Base-by-base conservation (phyloP, 108 stramenopile genomes). In the Cyclotella atomus region DNA sequence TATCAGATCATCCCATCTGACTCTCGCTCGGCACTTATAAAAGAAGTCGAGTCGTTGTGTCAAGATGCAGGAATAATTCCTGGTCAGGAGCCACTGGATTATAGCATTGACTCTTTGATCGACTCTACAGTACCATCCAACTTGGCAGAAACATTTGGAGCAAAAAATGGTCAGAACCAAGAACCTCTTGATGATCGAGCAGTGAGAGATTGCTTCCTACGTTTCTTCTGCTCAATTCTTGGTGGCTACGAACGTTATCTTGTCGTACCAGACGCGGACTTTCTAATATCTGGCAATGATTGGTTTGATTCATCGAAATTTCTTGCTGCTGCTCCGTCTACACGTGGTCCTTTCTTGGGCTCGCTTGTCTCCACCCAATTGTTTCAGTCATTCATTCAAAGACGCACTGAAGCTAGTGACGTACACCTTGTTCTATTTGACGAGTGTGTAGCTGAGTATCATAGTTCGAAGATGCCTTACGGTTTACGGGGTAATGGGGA, bases 251-350 rank as follows among this genome's bases (percentile, higher is more conserved):
- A 95, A 73, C 77, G 90, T 16, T 95, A 72, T 60, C 69, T 95
- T 17, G 86, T 95, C 24, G 91, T 91, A 15, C 94, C 94, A n/a
- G 94, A 95, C 68, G 88, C 86, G 19, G 89, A 95, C 72, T 95
- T 90, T 70, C 45, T 91, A 53, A 84, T 88, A 10, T 89, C 88
- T 56, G 79, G 94, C 21, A 84, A 91, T 69, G 94, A 95, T 25
- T 95, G 94, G 94, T 95, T 95, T 68, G 89, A 95, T 79, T 64
- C 91, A 15, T 83, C 91, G 53, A 86, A 85, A 28, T 95, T 92
- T 64, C 66, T 95, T 16, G 79, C 87, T 27, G 71, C 87, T 12
- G 87, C 80, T 8, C 74, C 88, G 6, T 79, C 83, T 4, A 83
- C 83, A 19, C 84, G 83, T 19, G 77, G 77, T 21, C 56, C 87